These are phyloP conservation scores for Penicillium sp. DNA, from an alignment of 2,329 filamentous ascomycete species.

Conservation along the genomic window DNA sequence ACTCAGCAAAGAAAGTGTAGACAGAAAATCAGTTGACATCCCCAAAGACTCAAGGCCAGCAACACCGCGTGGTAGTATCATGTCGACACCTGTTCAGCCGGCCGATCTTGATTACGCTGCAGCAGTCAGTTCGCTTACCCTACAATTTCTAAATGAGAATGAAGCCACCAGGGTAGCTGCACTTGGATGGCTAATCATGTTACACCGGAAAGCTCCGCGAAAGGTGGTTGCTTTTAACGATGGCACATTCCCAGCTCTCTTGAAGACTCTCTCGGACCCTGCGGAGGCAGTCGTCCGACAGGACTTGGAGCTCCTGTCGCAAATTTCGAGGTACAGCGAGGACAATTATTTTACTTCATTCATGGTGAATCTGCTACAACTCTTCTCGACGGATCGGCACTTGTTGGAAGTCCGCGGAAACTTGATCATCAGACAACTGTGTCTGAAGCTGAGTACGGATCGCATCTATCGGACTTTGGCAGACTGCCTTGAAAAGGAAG, in stretches of 20 bases:
- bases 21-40: slow-evolving; percentile 36
- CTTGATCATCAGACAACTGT: slow-evolving; percentile 92
- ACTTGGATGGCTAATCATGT: slow-evolving; percentile 94
- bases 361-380: slow-evolving; percentile 92
- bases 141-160: slow-evolving; percentile 94
- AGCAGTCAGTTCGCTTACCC: slow-evolving; percentile 85
- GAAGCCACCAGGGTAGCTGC: slow-evolving; percentile 93
- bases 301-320: slow-evolving; percentile 87
- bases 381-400: slow-evolving; percentile 91
- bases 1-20: slow-evolving; percentile 36
- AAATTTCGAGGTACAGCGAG: slow-evolving; percentile 94
- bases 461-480: slow-evolving; percentile 93
- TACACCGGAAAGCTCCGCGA: slow-evolving; percentile 88
- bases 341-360: slow-evolving; percentile 97
- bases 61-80: slow-evolving; percentile 47
- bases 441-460: slow-evolving; percentile 87
- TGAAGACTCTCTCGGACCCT: slow-evolving; percentile 94
- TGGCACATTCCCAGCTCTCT: slow-evolving; percentile 89
- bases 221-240: slow-evolving; percentile 96
- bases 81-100: slow-evolving; percentile 48
- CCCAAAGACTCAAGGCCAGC: slow-evolving; percentile 32
- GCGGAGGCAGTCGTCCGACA: slow-evolving; percentile 94
- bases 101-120: slow-evolving; percentile 90
- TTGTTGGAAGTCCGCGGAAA: slow-evolving; percentile 91
- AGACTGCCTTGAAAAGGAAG: slow-evolving; percentile 95